A percentile compares a stretch with the other conserved stretches of the same genome.
These are phyloP conservation scores for Candida buenavistaensis DNA, from an alignment of 1,139 yeast species.

Conservation along the genomic window DNA sequence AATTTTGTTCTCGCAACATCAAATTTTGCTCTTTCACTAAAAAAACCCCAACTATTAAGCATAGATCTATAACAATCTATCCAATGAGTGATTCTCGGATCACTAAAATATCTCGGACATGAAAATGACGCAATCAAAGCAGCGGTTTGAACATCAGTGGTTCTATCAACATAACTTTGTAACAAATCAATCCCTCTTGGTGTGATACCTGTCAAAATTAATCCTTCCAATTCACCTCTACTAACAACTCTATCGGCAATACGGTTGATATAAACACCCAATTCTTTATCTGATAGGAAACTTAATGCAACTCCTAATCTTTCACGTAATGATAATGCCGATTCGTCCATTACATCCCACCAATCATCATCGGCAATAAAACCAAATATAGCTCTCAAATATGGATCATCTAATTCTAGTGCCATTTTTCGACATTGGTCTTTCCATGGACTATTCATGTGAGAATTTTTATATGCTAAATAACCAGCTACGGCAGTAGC, in stretches of 20 bases:
- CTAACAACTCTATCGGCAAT: slow-evolving; percentile 70
- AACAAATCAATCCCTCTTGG: slow-evolving; percentile 77
- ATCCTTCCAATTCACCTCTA: slow-evolving; percentile 87
- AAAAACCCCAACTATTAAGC: slow-evolving; percentile 83
- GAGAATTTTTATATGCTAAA: slow-evolving; percentile 65
- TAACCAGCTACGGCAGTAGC: slow-evolving; percentile 96
- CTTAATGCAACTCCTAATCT: slow-evolving; percentile 87
- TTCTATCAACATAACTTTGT: slow-evolving; percentile 85
- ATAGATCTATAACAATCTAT: slow-evolving; percentile 68
- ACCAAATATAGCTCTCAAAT: slow-evolving; percentile 88
- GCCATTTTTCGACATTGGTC: slow-evolving; percentile 90
- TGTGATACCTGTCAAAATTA: slow-evolving; percentile 86
- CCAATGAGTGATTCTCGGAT: slow-evolving; percentile 76
- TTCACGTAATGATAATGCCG: slow-evolving; percentile 83
- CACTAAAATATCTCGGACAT: slow-evolving; percentile 78
- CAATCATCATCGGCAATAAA: slow-evolving; percentile 93
- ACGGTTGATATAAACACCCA: slow-evolving; percentile 64
- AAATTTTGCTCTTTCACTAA: slow-evolving; percentile 74
- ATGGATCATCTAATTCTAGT: slow-evolving; percentile 84
- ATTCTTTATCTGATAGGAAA: slow-evolving; percentile 76
- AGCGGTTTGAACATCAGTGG: slow-evolving; percentile 92
- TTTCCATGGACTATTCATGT: slow-evolving; percentile 83
- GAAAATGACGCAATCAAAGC: slow-evolving; percentile 79
- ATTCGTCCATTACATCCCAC: slow-evolving; percentile 94
- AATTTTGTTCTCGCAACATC: slow-evolving; percentile 76